Conservation (phyloP, 768 basidiomycete species). For the Leccinum longicurvipes region DNA sequence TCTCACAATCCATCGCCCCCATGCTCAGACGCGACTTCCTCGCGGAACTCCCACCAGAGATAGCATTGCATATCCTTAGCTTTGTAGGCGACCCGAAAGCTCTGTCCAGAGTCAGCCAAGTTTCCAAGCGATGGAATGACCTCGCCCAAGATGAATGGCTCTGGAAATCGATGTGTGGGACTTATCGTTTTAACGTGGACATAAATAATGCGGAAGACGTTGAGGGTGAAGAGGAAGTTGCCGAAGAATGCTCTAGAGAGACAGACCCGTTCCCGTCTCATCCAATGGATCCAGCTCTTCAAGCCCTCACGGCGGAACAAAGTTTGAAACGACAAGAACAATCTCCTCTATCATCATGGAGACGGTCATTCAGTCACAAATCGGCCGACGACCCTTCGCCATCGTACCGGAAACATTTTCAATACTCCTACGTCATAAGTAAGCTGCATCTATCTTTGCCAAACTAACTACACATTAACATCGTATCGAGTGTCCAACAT, state of each 20-base stretch:
- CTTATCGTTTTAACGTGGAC: conserved; percentile 45
- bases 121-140: conserved; percentile 67
- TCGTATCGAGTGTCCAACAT: conserved; percentile 66
- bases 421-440: conserved; percentile 70
- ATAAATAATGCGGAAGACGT: conserved; percentile 19
- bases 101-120: conserved; percentile 64
- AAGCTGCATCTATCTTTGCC: conserved; percentile 22
- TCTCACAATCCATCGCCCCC: conserved; percentile 61
- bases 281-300: conserved; percentile 41
- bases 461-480: neutral
- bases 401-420: conserved; percentile 72
- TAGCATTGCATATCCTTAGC: conserved; percentile 69
- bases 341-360: conserved; percentile 25
- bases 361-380: conserved; percentile 11
- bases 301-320: conserved; percentile 35
- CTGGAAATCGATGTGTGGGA: conserved; percentile 74
- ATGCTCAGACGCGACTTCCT: conserved; percentile 63
- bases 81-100: conserved; percentile 76
- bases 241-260: conserved; percentile 34
- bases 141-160: conserved; percentile 72
- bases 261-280: conserved; percentile 32
- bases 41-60: conserved; percentile 60
- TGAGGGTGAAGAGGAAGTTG: conserved; percentile 24
- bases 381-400: neutral
- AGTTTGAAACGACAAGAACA: conserved; percentile 27